Conservation (phyloP, 768 basidiomycete genomes). For the Gloeopeniophorella convolvens region DNA sequence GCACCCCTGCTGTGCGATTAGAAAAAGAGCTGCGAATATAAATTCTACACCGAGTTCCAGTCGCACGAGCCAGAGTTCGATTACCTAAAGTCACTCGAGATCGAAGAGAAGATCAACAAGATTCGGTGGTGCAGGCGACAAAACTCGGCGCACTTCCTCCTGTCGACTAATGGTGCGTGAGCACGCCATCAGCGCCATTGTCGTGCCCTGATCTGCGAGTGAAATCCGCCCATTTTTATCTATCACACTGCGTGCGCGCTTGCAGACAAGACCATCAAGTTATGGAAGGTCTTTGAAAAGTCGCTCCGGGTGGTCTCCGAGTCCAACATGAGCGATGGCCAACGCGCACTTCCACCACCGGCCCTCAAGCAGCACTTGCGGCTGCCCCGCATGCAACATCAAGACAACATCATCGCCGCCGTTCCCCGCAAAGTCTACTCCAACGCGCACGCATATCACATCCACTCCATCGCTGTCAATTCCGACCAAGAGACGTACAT, state of each 20-base stretch:
- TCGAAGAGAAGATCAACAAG: constrained; percentile 99
- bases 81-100: constrained; percentile 98
- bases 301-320: constrained; percentile 92
- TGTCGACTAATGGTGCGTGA: constrained; percentile 88
- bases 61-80: constrained; percentile 99
- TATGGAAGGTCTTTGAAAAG: constrained; percentile 99
- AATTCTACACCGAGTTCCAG: constrained; percentile 99
- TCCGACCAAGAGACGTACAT: constrained; percentile 99
- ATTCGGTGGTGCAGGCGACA: constrained; percentile 99
- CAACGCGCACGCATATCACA: constrained; percentile 99
- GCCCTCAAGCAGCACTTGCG: constrained; percentile 54
- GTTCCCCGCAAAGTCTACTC: constrained; percentile 98
- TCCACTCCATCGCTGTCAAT: constrained; percentile 99
- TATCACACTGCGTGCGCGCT: background rate
- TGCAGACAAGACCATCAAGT: constrained; percentile 98
- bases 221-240: background rate
- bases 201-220: constrained; percentile 10
- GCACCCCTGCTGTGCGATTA: constrained; percentile 27
- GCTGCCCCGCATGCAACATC: constrained; percentile 85
- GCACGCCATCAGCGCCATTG: constrained; percentile 10
- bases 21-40: constrained; percentile 99
- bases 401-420: constrained; percentile 98
- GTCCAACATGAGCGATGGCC: constrained; percentile 87
- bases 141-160: constrained; percentile 93
- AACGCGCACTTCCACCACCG: constrained; percentile 62